phyloP scores from a whole-genome alignment of 768 basidiomycete genomes.

The Boletus rubroflammeus region DNA sequence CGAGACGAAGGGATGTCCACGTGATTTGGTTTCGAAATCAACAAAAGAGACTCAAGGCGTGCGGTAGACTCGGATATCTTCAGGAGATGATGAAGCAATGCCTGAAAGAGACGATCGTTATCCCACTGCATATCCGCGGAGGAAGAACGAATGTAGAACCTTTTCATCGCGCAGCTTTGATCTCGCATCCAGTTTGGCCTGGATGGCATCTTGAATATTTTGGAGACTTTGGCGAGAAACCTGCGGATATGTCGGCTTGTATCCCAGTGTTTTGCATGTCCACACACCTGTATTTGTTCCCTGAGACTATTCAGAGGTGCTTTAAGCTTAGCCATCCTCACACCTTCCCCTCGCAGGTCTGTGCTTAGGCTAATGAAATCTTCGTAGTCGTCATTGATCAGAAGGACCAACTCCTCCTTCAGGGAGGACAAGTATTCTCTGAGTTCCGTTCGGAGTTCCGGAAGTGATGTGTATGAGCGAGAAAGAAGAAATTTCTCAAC shows the following conservation, averaged over 20 bases:
- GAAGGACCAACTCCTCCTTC: conserved; percentile 90
- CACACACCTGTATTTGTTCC: conserved; percentile 59
- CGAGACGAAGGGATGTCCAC: conserved; percentile 31
- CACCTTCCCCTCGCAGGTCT: conserved; percentile 82
- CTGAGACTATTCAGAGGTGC: conserved; percentile 63
- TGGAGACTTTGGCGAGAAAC: conserved; percentile 62
- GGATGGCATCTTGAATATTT: conserved; percentile 66
- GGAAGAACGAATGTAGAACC: conserved; percentile 31
- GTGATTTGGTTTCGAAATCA: conserved; percentile 51
- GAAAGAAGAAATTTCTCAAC: conserved; percentile 88
- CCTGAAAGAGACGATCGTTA: conserved; percentile 40
- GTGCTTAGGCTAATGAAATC: conserved; percentile 96
- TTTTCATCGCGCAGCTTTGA: conserved; percentile 82
- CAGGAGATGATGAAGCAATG: conserved; percentile 79
- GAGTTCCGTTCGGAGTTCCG: conserved; percentile 84
- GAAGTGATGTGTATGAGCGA: conserved; percentile 77
- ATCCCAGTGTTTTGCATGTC: not conserved
- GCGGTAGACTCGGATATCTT: conserved; percentile 90
- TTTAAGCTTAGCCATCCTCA: conserved; percentile 63
- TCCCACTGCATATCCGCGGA: not conserved
- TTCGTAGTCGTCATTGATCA: conserved; percentile 98
- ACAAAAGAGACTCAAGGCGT: conserved; percentile 81
- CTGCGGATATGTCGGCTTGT: conserved; percentile 24
- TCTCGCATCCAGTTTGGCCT: conserved; percentile 73
- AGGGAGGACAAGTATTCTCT: conserved; percentile 78